Conservation (phyloP, 331 rosid species). For the Malus hybrid region DNA sequence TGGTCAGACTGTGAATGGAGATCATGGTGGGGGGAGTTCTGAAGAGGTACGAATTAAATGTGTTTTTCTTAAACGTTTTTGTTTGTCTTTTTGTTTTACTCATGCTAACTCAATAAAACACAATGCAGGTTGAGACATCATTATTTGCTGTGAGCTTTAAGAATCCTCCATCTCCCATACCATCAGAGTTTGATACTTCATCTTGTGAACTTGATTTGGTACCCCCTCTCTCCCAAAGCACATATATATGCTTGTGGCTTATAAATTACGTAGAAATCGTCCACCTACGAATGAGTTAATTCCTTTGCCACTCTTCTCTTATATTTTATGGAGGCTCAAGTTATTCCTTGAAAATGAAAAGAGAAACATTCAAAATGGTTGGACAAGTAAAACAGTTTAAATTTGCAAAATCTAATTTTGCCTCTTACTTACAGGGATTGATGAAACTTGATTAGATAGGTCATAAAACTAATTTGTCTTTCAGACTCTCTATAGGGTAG, state of each 20-base stretch:
- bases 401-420: background rate
- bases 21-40: slow-evolving; percentile 94
- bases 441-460: background rate
- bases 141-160: slow-evolving; percentile 79
- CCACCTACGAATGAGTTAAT: background rate
- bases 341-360: background rate
- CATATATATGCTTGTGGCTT: background rate
- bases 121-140: slow-evolving; percentile 79
- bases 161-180: slow-evolving; percentile 43
- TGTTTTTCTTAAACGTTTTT: background rate
- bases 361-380: background rate
- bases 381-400: background rate
- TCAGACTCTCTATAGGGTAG: background rate
- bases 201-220: slow-evolving; percentile 63
- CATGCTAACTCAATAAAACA: slow-evolving; percentile 12
- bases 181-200: slow-evolving; percentile 41
- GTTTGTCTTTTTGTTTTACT: background rate
- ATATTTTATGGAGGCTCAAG: background rate
- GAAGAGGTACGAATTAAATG: slow-evolving; percentile 54
- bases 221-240: slow-evolving; percentile 19
- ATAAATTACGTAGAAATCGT: background rate
- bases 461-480: background rate
- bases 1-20: slow-evolving; percentile 96
- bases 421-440: background rate
- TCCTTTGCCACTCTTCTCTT: background rate